phyloP scores from a whole-genome alignment of 345 rosid species.

The Gossypium longicalyx region DNA sequence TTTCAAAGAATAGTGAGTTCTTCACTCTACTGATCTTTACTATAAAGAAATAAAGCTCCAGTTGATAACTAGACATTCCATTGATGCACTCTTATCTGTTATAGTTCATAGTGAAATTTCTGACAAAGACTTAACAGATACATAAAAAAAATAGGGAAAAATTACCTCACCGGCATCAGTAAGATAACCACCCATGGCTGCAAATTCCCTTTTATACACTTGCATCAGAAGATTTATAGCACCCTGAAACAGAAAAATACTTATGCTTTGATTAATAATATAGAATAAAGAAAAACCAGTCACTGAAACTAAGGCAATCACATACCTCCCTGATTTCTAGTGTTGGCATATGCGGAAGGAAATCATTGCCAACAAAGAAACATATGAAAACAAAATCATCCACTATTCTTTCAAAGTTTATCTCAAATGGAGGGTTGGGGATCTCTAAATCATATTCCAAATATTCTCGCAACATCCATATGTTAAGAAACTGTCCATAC shows the following conservation, averaged over 20 bases:
- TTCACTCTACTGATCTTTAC: neutral
- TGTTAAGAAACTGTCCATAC: constrained; percentile 68
- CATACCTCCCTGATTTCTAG: constrained; percentile 95
- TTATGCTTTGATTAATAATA: constrained; percentile 12
- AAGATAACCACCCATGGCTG: constrained; percentile 94
- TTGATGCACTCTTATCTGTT: neutral
- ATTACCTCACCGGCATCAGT: constrained; percentile 98
- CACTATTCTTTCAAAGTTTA: constrained; percentile 82
- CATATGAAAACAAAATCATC: constrained; percentile 97
- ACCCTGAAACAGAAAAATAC: constrained; percentile 56
- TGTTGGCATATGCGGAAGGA: constrained; percentile 98
- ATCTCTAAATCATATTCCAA: constrained; percentile 82
- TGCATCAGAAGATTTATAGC: constrained; percentile 92
- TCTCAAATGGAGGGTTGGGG: constrained; percentile 70
- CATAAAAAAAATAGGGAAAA: constrained; percentile 8
- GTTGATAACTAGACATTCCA: neutral
- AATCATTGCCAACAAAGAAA: constrained; percentile 99
- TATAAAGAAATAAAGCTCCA: constrained; percentile 1
- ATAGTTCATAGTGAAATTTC: neutral
- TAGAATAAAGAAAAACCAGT: neutral
- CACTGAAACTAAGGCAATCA: constrained; percentile 10
- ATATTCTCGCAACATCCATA: constrained; percentile 95
- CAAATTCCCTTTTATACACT: constrained; percentile 79
- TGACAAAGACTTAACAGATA: neutral
- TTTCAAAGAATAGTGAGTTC: neutral